phyloP scores from a whole-genome alignment of 2,329 filamentous ascomycete genomes.

The Hirsutella rhossiliensis region DNA sequence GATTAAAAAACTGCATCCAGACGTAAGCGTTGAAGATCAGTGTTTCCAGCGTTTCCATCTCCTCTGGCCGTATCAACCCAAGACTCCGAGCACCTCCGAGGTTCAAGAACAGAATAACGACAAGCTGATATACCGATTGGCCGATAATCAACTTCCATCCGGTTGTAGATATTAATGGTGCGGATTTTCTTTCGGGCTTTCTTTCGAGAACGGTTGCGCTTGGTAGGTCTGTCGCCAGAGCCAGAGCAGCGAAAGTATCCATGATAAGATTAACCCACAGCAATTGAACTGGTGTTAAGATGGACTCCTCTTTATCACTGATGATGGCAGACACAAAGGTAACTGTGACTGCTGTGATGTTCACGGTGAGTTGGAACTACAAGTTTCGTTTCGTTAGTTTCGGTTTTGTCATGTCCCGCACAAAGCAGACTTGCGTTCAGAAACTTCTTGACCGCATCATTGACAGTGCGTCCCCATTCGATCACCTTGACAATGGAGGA shows the following conservation, averaged over 20 bases:
- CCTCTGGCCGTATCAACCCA: no score
- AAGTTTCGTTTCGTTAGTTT: constrained; percentile 2
- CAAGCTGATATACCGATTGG: no score
- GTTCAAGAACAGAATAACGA: no score
- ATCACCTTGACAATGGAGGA: constrained; percentile 49
- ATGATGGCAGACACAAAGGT: constrained; percentile 44
- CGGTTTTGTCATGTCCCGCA: no score
- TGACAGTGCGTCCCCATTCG: constrained; percentile 50
- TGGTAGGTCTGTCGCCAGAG: constrained; percentile 48
- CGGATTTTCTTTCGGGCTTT: no score
- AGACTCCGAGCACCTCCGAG: no score
- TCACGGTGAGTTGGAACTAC: constrained; percentile 53
- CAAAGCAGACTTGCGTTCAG: no score
- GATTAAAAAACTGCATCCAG: no score
- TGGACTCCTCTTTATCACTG: constrained; percentile 30
- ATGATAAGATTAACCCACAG: constrained; percentile 60
- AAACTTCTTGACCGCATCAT: constrained; percentile 53
- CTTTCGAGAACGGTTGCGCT: neutral
- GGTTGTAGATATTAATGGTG: no score
- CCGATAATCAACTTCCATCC: no score
- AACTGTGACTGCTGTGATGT: constrained; percentile 53
- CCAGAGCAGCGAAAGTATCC: constrained; percentile 54
- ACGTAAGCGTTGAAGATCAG: no score
- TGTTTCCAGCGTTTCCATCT: no score
- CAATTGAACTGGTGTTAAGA: constrained; percentile 51